phyloP scores from a whole-genome alignment of 2,329 filamentous ascomycete species.

The Parastagonospora nodorum region DNA sequence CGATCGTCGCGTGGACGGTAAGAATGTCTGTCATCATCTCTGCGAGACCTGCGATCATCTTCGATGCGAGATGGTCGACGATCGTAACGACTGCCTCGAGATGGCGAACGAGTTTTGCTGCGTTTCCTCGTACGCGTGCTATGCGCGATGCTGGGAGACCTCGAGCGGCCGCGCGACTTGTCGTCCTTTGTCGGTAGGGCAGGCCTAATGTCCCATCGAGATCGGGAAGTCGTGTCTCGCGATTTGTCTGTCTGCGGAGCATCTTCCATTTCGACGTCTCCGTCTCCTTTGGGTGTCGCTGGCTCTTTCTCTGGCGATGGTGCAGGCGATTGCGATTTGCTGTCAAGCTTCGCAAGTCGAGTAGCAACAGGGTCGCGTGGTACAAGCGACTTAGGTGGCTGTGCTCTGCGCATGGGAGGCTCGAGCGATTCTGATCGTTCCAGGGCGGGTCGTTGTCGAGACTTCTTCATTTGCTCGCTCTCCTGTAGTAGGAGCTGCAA shows the following conservation, averaged over 20 bases:
- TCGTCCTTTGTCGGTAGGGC: constrained; percentile 25
- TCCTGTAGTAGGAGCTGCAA: constrained; percentile 43
- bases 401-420: constrained; percentile 44
- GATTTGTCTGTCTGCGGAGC: constrained; percentile 23
- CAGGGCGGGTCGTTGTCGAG: constrained; percentile 41
- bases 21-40: constrained; percentile 33
- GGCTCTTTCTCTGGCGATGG: constrained; percentile 33
- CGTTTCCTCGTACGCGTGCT: constrained; percentile 31
- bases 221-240: constrained; percentile 15
- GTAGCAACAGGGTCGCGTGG: constrained; percentile 39
- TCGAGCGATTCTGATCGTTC: constrained; percentile 47
- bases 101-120: constrained; percentile 37
- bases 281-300: constrained; percentile 21
- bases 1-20: constrained; percentile 33
- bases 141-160: constrained; percentile 36
- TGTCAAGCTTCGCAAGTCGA: constrained; percentile 37
- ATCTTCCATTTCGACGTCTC: constrained; percentile 36
- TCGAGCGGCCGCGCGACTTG: constrained; percentile 33
- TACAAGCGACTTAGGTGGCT: constrained; percentile 42
- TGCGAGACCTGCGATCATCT: constrained; percentile 29
- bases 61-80: constrained; percentile 29
- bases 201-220: constrained; percentile 35
- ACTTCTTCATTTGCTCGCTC: constrained; percentile 45
- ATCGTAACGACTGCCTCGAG: constrained; percentile 39
- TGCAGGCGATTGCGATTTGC: constrained; percentile 31